These are phyloP conservation scores for Ascochyta koolunga DNA, from an alignment of 2,329 filamentous ascomycete species.

Conservation along the genomic window DNA sequence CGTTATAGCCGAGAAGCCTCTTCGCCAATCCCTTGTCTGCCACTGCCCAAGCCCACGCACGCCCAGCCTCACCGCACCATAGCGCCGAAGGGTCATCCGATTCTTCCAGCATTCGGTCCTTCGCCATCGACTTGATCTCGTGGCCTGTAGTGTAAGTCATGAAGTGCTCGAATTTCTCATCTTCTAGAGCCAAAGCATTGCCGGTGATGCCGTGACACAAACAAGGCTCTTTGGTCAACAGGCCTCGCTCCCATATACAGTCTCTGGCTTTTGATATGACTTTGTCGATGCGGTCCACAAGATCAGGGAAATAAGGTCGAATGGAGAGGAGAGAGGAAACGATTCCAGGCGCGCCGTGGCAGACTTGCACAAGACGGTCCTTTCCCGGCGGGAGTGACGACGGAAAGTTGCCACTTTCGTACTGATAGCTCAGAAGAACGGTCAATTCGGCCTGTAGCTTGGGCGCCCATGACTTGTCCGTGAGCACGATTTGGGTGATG, in stretches of 20 bases:
- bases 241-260: slow-evolving; percentile 62
- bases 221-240: slow-evolving; percentile 69
- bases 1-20: slow-evolving; percentile 57
- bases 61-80: slow-evolving; percentile 57
- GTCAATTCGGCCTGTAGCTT: slow-evolving; percentile 61
- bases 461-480: slow-evolving; percentile 61
- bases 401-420: slow-evolving; percentile 68
- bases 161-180: slow-evolving; percentile 62
- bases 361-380: slow-evolving; percentile 66
- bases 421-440: slow-evolving; percentile 65
- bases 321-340: slow-evolving; percentile 64
- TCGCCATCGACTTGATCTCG: slow-evolving; percentile 60
- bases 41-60: slow-evolving; percentile 57
- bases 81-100: slow-evolving; percentile 57
- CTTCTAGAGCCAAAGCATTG: slow-evolving; percentile 64
- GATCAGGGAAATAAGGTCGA: slow-evolving; percentile 60
- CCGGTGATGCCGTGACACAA: slow-evolving; percentile 70
- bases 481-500: slow-evolving; percentile 70
- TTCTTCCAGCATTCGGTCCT: slow-evolving; percentile 59
- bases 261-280: slow-evolving; percentile 60
- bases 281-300: slow-evolving; percentile 60
- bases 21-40: slow-evolving; percentile 54
- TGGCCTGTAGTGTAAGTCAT: slow-evolving; percentile 63
- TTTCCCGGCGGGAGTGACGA: slow-evolving; percentile 58
- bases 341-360: slow-evolving; percentile 70